Percentiles rank a stretch among this genome's conserved stretches.
phyloP scores from a whole-genome alignment of 78 protist genomes.

The Emiliania huxleyi region DNA sequence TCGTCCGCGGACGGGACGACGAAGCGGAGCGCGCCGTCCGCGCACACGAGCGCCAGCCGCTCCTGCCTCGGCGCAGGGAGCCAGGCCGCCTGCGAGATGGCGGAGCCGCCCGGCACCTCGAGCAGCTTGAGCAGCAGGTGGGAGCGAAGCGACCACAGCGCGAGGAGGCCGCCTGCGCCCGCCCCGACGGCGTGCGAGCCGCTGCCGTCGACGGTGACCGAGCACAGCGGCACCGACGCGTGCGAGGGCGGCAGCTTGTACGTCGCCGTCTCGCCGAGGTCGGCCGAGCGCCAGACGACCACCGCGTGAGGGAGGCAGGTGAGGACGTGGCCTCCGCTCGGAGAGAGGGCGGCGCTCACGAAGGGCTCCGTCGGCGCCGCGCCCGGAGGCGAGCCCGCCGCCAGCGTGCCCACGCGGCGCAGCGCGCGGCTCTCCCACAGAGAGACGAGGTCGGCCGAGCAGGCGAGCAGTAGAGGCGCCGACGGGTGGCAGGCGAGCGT shows the following conservation, averaged over 20 bases:
- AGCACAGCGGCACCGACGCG: neutral
- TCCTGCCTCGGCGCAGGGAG: neutral
- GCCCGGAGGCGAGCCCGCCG: neutral
- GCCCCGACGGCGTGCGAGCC: neutral
- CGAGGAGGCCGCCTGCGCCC: neutral
- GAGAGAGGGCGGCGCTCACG: neutral
- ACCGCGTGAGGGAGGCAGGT: neutral
- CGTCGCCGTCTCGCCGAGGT: neutral
- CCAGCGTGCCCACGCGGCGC: neutral
- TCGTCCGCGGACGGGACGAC: neutral
- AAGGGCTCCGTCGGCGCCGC: too few relatives aligned
- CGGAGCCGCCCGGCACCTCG: neutral
- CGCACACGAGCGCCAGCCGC: neutral
- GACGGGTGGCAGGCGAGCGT: neutral
- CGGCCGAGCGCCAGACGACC: neutral
- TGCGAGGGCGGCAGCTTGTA: neutral
- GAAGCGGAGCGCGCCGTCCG: neutral
- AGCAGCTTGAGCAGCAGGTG: neutral
- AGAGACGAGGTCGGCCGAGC: neutral
- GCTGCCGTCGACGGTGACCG: neutral
- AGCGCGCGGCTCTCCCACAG: neutral
- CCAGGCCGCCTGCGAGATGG: neutral
- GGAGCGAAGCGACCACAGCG: neutral
- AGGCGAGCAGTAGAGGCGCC: neutral
- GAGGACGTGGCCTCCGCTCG: neutral